Evolutionary conservation across 495 filamentous ascomycete genomes (phyloP), one percentile per base, ranked within the genome.

Genomic region (Aspergillus egyptiacus): DNA sequence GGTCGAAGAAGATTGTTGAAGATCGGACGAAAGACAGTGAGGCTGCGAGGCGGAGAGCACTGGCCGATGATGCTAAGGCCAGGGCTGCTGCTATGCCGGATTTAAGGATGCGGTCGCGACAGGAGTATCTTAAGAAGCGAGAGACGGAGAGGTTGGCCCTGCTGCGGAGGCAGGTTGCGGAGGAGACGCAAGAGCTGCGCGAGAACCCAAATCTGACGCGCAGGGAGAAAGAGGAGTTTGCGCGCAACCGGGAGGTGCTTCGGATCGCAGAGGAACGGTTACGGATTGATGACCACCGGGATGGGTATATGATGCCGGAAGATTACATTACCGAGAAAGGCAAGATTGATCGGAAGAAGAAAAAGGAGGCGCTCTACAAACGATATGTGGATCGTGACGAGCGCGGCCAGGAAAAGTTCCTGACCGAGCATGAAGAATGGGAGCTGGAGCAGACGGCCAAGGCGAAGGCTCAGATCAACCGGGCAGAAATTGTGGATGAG

Each of bases 391-490:
- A 96, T 48, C 80, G 81, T 37, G 90, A 95, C 41, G 87, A 95
- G 55, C 79, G 82, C 37, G 91, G 91, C 20, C 82, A 91, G 57
- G 93, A 97, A 64, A 81, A 84, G 54, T 95, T 87, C 57, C 75
- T 96, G 40, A 96, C 93, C 0, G 93, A 98, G 63, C 88, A 95
- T 54, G 88, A 97, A 48, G 89, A 96, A 63, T 97, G 90, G 91
- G 93, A 98, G 65, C 65, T 82, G 36, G 90, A 96, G 64, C 93
- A 97, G 64, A 83, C 85, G 5, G 78, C 85, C 54, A 94, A 94
- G 65, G 93, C 89, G 2, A 89, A 90, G 57, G 83, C 89, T 5
- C 91, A 96, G 62, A 87, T 96, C 50, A 74, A 81, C 44, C 76
- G 81, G 46, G 70, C 73, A 7, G 87, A 91, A 60, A 77, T 86